Evolutionary conservation across 1,284 basidiomycete species (phyloP).

Genomic region (Rhodotorula sp.): DNA sequence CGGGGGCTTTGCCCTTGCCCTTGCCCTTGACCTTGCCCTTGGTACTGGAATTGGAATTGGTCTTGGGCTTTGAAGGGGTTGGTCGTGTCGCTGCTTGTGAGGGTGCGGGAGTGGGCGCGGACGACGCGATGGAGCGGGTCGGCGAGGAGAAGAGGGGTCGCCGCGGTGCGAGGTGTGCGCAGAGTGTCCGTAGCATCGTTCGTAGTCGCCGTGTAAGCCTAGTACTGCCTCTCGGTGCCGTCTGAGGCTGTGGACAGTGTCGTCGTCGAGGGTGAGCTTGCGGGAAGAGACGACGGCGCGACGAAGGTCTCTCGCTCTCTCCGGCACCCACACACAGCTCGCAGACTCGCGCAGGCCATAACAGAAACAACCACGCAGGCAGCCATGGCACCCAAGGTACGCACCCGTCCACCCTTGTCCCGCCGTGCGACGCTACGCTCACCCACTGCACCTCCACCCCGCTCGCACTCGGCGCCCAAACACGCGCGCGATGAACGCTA

Average conservation of each 20-base stretch:
- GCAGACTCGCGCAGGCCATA: neutral
- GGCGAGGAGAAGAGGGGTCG: neutral
- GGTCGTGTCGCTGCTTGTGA: neutral
- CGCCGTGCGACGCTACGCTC: neutral
- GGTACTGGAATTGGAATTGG: too few species aligned
- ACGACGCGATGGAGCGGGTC: neutral
- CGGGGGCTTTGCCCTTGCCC: neutral
- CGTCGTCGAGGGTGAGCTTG: neutral
- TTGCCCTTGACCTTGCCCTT: too few species aligned
- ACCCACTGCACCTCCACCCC: neutral
- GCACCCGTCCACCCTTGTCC: neutral
- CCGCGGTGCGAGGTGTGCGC: neutral
- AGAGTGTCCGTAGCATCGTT: neutral
- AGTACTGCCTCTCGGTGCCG: neutral
- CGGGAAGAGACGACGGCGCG: neutral
- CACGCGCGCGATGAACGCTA: slow-evolving; percentile 30
- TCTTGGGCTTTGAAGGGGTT: neutral
- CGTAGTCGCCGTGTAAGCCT: neutral
- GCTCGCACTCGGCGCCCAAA: neutral
- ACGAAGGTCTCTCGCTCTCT: neutral
- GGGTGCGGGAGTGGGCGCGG: neutral
- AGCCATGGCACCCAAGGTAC: slow-evolving; percentile 34
- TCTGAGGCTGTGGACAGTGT: neutral
- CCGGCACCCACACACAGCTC: neutral
- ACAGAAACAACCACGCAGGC: neutral